Conservation (phyloP, 2,329 filamentous ascomycete species). For the Talaromyces sp. region DNA sequence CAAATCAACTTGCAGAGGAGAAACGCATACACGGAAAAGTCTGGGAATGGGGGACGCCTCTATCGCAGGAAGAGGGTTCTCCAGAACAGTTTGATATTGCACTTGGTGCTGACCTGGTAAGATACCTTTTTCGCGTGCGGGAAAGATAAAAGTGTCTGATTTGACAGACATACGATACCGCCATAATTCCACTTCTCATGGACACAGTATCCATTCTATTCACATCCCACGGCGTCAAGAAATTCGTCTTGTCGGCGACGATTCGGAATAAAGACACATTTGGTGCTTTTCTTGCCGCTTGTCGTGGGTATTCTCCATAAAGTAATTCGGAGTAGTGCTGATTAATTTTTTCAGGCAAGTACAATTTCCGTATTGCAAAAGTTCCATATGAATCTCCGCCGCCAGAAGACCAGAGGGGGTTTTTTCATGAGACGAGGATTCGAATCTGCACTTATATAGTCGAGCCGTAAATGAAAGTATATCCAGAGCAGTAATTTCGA, state of each 20-base stretch:
- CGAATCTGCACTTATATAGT: constrained; percentile 34
- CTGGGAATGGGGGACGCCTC: constrained; percentile 38
- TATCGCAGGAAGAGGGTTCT: constrained; percentile 11
- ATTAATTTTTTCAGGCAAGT: constrained; percentile 19
- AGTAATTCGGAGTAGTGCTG: background rate
- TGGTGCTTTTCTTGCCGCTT: constrained; percentile 51
- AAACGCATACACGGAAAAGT: constrained; percentile 24
- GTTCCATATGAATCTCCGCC: constrained; percentile 39
- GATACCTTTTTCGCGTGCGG: constrained; percentile 8
- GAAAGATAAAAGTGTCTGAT: background rate
- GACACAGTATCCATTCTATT: constrained; percentile 53
- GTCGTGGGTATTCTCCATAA: constrained; percentile 42
- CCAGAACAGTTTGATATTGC: constrained; percentile 30
- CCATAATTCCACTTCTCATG: constrained; percentile 52
- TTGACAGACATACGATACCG: constrained; percentile 55
- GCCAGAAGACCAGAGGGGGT: constrained; percentile 38
- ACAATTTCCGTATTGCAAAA: constrained; percentile 30
- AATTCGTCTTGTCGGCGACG: constrained; percentile 55
- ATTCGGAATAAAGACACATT: constrained; percentile 59
- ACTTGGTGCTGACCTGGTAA: constrained; percentile 37
- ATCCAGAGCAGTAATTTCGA: background rate
- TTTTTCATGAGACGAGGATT: constrained; percentile 41
- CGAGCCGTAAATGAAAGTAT: constrained; percentile 5
- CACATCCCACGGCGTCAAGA: constrained; percentile 44
- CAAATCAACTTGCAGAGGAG: constrained; percentile 23